Base-by-base conservation (phyloP, 164 flowering plant species). In the Berberis thunbergii region DNA sequence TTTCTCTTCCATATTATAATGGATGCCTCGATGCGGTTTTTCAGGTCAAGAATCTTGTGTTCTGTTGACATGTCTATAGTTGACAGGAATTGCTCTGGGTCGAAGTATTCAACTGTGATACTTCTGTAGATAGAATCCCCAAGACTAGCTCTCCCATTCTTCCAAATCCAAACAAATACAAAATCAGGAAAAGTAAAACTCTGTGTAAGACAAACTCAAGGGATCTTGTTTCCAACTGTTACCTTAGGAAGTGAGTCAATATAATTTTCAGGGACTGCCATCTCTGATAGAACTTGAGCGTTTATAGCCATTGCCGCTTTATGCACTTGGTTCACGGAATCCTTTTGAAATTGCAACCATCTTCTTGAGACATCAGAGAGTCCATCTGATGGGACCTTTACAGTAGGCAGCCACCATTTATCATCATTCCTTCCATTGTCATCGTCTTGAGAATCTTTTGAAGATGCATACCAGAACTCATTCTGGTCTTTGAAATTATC, bases 241-340 rank as follows among this genome's bases (percentile, higher is more conserved):
- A 89, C 98, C 98, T 89, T 89, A 13, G 98, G 98, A 13, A 92
- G 98, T 52, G 88, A 78, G 44, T 89, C 98, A 38, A 87, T 82
- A 72, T 92, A 92, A 78, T 62, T 73, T 8, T 89, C 96, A 4
- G 98, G 96, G 50, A 92, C 71, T 41, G 78, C 82, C 89, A 86
- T 92, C 73, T 92, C 98, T 3, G 91, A 75, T 11, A 89, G 77
- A 1, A 87, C 85, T 72, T 84, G 89, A 61, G 95, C 88, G 74
- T 92, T 92, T 54, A 92, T 89, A 26, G 98, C 98, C 96, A 86
- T 79, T 63, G 98, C 88, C 55, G 96, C 96, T 80, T 92, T 92
- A 9, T 85, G 80, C 3, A 92, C 89, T 79, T 89, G 98, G 73
- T 81, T 86, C 7, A 87, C 93, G 41, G 86, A 80, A 0, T 92